phyloP scores from a whole-genome alignment of 331 rosid species.

The Dryas integrifolia region DNA sequence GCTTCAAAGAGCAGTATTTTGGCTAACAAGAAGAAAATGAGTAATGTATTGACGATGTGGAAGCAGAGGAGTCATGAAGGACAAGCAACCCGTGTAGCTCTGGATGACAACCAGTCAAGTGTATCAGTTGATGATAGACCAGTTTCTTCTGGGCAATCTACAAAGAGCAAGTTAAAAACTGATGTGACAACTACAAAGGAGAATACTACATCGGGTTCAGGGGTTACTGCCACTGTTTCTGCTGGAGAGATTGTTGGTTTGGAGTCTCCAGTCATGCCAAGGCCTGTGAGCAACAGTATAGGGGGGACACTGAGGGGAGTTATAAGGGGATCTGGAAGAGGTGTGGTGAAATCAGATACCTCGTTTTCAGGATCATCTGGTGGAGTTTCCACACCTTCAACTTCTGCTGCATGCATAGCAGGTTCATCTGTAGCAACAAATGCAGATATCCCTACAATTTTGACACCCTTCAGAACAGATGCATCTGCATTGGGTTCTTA shows the following conservation, averaged over 20 bases:
- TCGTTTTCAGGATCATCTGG: slow-evolving; percentile 45
- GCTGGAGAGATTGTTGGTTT: slow-evolving; percentile 38
- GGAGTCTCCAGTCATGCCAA: slow-evolving; percentile 65
- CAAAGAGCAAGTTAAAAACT: slow-evolving; percentile 59
- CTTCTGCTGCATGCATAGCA: slow-evolving; percentile 38
- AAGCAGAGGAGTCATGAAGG: slow-evolving; percentile 98
- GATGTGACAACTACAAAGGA: slow-evolving; percentile 53
- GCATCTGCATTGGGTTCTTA: slow-evolving; percentile 83
- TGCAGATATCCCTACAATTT: slow-evolving; percentile 43
- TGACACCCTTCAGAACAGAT: slow-evolving; percentile 77
- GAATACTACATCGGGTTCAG: slow-evolving; percentile 38
- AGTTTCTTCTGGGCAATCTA: slow-evolving; percentile 48
- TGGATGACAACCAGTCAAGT: slow-evolving; percentile 62
- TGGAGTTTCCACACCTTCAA: slow-evolving; percentile 31
- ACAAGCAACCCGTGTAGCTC: slow-evolving; percentile 78
- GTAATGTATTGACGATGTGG: slow-evolving; percentile 95
- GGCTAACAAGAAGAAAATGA: slow-evolving; percentile 96
- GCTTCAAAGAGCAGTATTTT: slow-evolving; percentile 94
- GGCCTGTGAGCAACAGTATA: slow-evolving; percentile 78
- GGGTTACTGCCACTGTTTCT: slow-evolving; percentile 36
- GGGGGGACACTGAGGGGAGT: slow-evolving; percentile 95
- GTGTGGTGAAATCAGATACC: slow-evolving; percentile 57
- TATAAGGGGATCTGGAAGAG: slow-evolving; percentile 97
- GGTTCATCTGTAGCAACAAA: slow-evolving; percentile 35
- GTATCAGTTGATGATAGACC: slow-evolving; percentile 56